Conservation (phyloP, 768 basidiomycete genomes). For the Gymnopilus junonius region DNA sequence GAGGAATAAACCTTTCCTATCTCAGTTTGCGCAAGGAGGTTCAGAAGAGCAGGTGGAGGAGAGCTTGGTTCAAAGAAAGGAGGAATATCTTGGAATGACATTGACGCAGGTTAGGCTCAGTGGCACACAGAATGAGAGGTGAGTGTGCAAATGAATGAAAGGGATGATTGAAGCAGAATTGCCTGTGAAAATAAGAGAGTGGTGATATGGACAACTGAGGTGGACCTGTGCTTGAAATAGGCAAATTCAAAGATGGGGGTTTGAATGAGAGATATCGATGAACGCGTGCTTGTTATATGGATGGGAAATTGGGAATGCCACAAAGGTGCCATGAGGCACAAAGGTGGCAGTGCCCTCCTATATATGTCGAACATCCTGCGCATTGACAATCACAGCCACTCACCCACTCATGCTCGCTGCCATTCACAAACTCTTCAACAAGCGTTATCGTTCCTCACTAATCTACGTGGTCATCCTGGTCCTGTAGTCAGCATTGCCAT, state of each 20-base stretch:
- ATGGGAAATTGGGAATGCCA: too few species aligned
- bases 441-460: background rate
- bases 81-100: slow-evolving; percentile 4
- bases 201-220: too few species aligned
- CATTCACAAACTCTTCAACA: background rate
- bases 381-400: background rate
- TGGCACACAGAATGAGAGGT: background rate
- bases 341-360: too few species aligned
- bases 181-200: too few species aligned
- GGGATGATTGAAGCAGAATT: too few species aligned
- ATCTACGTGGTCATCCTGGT: slow-evolving; percentile 8
- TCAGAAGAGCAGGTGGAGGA: slow-evolving; percentile 15
- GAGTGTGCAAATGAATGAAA: too few species aligned
- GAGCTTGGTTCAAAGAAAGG: slow-evolving; percentile 21
- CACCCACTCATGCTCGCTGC: background rate
- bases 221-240: too few species aligned
- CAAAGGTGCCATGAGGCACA: too few species aligned
- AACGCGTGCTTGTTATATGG: background rate
- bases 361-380: background rate
- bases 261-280: too few species aligned
- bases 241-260: too few species aligned
- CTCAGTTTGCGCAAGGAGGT: slow-evolving; percentile 19
- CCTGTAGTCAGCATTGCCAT: slow-evolving; percentile 21
- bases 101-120: too few species aligned
- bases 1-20: background rate